Percentiles rank a stretch among this genome's conserved stretches.
These are phyloP conservation scores for Aureobasidium sp. DNA, from an alignment of 2,329 filamentous ascomycete species.

Conservation along the genomic window DNA sequence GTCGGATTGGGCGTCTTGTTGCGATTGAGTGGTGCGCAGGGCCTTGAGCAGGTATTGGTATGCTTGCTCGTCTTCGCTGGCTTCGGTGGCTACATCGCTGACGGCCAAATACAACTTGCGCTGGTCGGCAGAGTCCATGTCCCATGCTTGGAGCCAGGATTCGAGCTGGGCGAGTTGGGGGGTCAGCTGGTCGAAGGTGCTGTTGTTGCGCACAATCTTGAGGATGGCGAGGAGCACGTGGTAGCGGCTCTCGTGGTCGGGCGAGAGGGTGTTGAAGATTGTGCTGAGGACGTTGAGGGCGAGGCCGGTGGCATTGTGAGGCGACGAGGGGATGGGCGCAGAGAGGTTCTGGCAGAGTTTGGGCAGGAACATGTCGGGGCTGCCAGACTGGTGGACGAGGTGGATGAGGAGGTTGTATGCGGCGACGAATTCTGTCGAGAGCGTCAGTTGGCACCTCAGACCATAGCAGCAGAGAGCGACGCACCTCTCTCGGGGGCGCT, in stretches of 20 bases:
- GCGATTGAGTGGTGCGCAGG: slow-evolving; percentile 63
- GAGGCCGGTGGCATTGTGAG: slow-evolving; percentile 74
- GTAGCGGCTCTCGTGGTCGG: slow-evolving; percentile 71
- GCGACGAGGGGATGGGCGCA: slow-evolving; percentile 78
- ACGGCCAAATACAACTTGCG: slow-evolving; percentile 80
- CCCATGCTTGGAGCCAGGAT: slow-evolving; percentile 76
- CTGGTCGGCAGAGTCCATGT: slow-evolving; percentile 71
- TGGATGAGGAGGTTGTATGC: slow-evolving; percentile 96
- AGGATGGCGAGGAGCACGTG: slow-evolving; percentile 87
- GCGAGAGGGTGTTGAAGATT: slow-evolving; percentile 86
- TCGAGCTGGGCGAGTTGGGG: slow-evolving; percentile 78
- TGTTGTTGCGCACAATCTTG: slow-evolving; percentile 61
- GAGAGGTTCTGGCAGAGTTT: slow-evolving; percentile 83
- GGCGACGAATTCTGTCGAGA: slow-evolving; percentile 70
- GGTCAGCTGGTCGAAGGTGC: slow-evolving; percentile 70
- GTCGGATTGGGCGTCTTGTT: slow-evolving; percentile 46
- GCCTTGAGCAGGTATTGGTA: slow-evolving; percentile 70
- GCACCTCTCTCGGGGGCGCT: slow-evolving; percentile 77
- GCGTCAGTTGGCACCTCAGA: neutral
- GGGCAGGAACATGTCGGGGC: slow-evolving; percentile 78
- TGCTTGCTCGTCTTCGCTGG: slow-evolving; percentile 67
- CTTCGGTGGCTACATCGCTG: slow-evolving; percentile 70
- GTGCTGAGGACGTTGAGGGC: slow-evolving; percentile 87
- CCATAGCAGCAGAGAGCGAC: slow-evolving; percentile 11
- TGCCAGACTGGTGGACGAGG: slow-evolving; percentile 78